A percentile compares a stretch with the other conserved stretches of the same genome.
Evolutionary conservation across 2,329 filamentous ascomycete species (phyloP).

Genomic region (Talaromyces atroroseus): DNA sequence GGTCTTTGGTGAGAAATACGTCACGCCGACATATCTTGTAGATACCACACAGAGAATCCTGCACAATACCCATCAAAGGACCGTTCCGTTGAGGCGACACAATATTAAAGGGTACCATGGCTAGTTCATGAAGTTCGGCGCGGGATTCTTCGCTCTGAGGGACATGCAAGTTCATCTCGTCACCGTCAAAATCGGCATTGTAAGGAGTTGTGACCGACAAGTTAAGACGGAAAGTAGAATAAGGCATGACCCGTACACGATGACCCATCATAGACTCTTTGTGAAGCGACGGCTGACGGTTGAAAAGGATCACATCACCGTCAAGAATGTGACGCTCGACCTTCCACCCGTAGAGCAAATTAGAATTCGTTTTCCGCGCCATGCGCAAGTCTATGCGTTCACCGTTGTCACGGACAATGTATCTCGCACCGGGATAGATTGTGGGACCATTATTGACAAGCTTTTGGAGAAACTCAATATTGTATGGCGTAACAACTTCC

Average conservation of each 20-base stretch:
- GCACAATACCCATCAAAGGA: conserved; percentile 98
- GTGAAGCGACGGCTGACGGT: conserved; percentile 96
- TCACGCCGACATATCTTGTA: conserved; percentile 97
- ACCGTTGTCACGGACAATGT: conserved; percentile 89
- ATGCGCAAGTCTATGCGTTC: conserved; percentile 92
- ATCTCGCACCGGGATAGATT: conserved; percentile 91
- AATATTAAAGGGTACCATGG: conserved; percentile 97
- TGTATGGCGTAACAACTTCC: conserved; percentile 95
- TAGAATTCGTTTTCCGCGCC: conserved; percentile 69
- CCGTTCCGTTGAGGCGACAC: conserved; percentile 96
- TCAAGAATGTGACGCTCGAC: conserved; percentile 95
- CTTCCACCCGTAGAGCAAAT: conserved; percentile 92
- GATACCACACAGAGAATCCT: conserved; percentile 91
- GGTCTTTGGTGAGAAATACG: conserved; percentile 79
- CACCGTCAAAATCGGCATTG: conserved; percentile 99
- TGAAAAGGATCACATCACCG: conserved; percentile 98
- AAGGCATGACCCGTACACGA: conserved; percentile 94
- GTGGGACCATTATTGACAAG: conserved; percentile 91
- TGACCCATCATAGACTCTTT: conserved; percentile 99
- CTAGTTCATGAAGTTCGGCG: conserved; percentile 88
- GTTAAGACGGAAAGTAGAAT: conserved; percentile 96
- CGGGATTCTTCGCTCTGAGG: conserved; percentile 96
- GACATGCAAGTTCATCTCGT: conserved; percentile 99
- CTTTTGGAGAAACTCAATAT: conserved; percentile 84
- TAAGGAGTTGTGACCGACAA: conserved; percentile 96